Percentiles rank a stretch among this genome's conserved stretches.
phyloP scores from a whole-genome alignment of 176 grass and related monocot genomes.

The Luzula sylvatica region DNA sequence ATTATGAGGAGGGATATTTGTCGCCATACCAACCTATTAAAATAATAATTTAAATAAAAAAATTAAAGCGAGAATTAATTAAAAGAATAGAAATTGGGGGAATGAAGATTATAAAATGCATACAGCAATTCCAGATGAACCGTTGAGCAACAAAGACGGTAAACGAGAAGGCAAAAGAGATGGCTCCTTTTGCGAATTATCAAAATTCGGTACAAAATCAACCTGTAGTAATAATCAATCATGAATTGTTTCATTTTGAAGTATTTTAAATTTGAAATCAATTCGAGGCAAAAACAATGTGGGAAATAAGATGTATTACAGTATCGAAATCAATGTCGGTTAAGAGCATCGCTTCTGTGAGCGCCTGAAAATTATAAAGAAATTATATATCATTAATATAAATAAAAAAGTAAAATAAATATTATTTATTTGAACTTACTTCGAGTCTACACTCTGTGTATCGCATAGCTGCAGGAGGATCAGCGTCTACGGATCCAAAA shows the following conservation, averaged over 20 bases:
- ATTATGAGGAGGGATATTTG: conserved; percentile 99
- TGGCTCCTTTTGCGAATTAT: conserved; percentile 93
- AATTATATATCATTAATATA: conserved; percentile 7
- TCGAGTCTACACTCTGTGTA: conserved; percentile 97
- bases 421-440: conserved; percentile 47
- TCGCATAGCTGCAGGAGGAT: conserved; percentile 95
- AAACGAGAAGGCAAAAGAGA: conserved; percentile 84
- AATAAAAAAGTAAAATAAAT: neutral
- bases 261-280: conserved; percentile 8
- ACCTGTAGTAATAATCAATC: conserved; percentile 45
- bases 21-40: conserved; percentile 92
- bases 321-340: conserved; percentile 88
- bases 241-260: conserved; percentile 1
- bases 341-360: conserved; percentile 92
- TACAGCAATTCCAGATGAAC: conserved; percentile 94
- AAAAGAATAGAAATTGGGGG: neutral
- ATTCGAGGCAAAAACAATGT: neutral
- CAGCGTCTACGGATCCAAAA: conserved; percentile 93
- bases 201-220: conserved; percentile 79
- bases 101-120: conserved; percentile 28
- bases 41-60: conserved; percentile 14
- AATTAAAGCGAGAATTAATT: neutral
- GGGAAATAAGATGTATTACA: conserved; percentile 37
- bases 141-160: conserved; percentile 80
- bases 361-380: conserved; percentile 51